Evolutionary conservation across 805 yeast species (phyloP).

Genomic region (Hanseniaspora guilliermondii): DNA sequence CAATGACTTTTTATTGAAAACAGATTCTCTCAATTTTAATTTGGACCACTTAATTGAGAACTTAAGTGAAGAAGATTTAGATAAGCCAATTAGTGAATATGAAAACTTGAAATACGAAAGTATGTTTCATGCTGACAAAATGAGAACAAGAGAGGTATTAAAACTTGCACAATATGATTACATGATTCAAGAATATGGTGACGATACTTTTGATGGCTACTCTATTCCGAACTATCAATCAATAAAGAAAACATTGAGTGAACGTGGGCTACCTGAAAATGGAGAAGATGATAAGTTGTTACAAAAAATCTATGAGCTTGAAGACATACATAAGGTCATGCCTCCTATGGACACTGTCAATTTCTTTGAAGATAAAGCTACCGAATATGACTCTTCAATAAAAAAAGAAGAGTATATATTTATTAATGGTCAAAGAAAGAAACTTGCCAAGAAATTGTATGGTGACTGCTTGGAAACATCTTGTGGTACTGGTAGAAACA

Average conservation of each 20-base stretch:
- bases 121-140: constrained; percentile 36
- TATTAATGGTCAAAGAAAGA: constrained; percentile 52
- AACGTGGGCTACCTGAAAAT: constrained; percentile 12
- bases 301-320: constrained; percentile 8
- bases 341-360: constrained; percentile 71
- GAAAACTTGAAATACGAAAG: constrained; percentile 52
- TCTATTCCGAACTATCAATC: constrained; percentile 23
- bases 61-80: constrained; percentile 25
- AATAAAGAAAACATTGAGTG: constrained; percentile 26
- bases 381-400: constrained; percentile 67
- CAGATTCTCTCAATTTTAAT: constrained; percentile 37
- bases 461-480: constrained; percentile 94
- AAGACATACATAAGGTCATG: constrained; percentile 30
- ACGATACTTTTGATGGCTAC: constrained; percentile 25
- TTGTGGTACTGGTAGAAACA: constrained; percentile 91
- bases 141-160: constrained; percentile 52
- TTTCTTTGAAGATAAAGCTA: constrained; percentile 67
- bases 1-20: constrained; percentile 53
- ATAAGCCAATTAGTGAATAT: constrained; percentile 39
- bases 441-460: constrained; percentile 61
- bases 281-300: constrained; percentile 16
- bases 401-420: constrained; percentile 40
- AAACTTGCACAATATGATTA: constrained; percentile 48
- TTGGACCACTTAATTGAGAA: constrained; percentile 50
- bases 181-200: constrained; percentile 33